A percentile compares a stretch with the other conserved stretches of the same genome.
Conservation (phyloP, 768 basidiomycete species). For the Tricholoma furcatifolium region DNA sequence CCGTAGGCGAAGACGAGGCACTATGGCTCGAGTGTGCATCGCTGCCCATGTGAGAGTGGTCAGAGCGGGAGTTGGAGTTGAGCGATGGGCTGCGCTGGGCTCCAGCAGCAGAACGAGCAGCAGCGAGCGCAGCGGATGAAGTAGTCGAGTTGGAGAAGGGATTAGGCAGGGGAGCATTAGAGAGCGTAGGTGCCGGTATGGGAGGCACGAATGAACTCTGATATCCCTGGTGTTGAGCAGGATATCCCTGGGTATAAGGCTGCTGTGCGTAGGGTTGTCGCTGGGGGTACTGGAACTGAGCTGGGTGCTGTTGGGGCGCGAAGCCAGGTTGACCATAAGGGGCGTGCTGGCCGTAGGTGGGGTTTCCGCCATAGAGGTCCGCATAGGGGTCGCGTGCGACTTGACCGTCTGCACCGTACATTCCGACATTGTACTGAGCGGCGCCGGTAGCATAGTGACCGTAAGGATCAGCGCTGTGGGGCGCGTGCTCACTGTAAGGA, state of each 20-base stretch:
- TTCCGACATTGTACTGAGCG: slow-evolving; percentile 16
- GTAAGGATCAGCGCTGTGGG: slow-evolving; percentile 14
- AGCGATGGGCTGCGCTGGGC: neutral
- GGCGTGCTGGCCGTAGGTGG: slow-evolving; percentile 13
- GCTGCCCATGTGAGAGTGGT: neutral
- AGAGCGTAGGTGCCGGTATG: neutral
- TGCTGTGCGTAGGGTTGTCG: slow-evolving; percentile 1
- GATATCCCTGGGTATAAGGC: slow-evolving; percentile 8
- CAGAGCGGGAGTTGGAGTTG: neutral
- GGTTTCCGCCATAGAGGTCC: slow-evolving; percentile 12
- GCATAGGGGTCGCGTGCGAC: slow-evolving; percentile 16
- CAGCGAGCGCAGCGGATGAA: slow-evolving; percentile 8
- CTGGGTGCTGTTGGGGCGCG: slow-evolving; percentile 3
- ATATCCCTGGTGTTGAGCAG: neutral
- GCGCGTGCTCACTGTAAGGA: slow-evolving; percentile 15
- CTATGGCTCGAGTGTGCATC: neutral
- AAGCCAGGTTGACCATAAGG: slow-evolving; percentile 11
- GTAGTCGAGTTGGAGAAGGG: slow-evolving; percentile 10
- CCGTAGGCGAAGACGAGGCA: neutral
- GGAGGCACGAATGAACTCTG: slow-evolving; percentile 9
- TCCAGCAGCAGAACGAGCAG: slow-evolving; percentile 8
- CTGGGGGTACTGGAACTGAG: slow-evolving; percentile 16
- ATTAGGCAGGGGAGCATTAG: slow-evolving; percentile 5
- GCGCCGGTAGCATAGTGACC: slow-evolving; percentile 14
- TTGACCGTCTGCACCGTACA: slow-evolving; percentile 20